These are phyloP conservation scores for Thermothielavioides terrestris DNA, from an alignment of 495 filamentous ascomycete species.

Conservation along the genomic window DNA sequence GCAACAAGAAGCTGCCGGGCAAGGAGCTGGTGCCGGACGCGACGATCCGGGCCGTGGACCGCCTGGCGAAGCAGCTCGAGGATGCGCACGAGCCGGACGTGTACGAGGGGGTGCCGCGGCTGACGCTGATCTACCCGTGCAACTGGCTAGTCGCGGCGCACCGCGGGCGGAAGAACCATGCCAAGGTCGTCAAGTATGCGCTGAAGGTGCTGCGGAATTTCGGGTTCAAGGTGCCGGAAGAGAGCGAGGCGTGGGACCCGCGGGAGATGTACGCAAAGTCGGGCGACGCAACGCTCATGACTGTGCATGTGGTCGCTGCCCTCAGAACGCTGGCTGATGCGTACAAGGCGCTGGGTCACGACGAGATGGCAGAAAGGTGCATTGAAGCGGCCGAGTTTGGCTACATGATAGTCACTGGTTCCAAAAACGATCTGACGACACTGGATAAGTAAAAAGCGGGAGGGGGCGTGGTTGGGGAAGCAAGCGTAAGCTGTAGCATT, in stretches of 20 bases:
- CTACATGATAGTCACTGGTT: conserved; percentile 32
- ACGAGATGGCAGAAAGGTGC: conserved; percentile 21
- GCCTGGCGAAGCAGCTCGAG: conserved; percentile 27
- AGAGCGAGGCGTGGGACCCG: conserved; percentile 22
- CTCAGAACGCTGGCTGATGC: conserved; percentile 31
- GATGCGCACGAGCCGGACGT: conserved; percentile 29
- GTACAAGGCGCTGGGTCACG: conserved; percentile 23
- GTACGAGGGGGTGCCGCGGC: conserved; percentile 29
- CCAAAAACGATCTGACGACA: conserved; percentile 24
- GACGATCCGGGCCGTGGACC: conserved; percentile 24
- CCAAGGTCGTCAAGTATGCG: conserved; percentile 30
- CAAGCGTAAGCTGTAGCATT: too few relatives aligned
- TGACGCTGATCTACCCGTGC: conserved; percentile 35
- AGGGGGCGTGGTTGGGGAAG: neutral
- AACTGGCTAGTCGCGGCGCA: conserved; percentile 37
- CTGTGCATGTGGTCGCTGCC: conserved; percentile 32
- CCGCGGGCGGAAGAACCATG: conserved; percentile 28
- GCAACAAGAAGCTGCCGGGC: conserved; percentile 15
- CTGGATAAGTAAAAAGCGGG: conserved; percentile 10
- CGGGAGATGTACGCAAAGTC: conserved; percentile 14
- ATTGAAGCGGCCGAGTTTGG: conserved; percentile 29
- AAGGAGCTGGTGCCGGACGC: conserved; percentile 22
- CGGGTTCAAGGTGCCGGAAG: conserved; percentile 28
- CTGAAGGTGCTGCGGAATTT: conserved; percentile 35
- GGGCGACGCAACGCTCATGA: conserved; percentile 26